phyloP scores from a whole-genome alignment of 2,329 filamentous ascomycete genomes.

The Chaetomium globosum region DNA sequence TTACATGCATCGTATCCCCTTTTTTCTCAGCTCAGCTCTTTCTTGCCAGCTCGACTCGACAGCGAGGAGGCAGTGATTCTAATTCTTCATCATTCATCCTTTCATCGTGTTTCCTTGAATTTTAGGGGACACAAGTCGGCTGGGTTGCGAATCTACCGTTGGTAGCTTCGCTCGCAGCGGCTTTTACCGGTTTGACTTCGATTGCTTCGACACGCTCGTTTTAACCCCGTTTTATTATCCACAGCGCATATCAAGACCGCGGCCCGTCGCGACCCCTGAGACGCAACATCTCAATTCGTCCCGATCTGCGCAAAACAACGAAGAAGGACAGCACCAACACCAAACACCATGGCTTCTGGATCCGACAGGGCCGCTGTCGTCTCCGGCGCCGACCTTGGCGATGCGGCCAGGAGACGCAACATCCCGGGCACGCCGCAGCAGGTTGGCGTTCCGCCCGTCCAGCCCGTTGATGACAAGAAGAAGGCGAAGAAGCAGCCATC shows the following conservation, averaged over 20 bases:
- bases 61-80: conserved; percentile 29
- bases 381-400: conserved; percentile 62
- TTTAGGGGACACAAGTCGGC: conserved; percentile 28
- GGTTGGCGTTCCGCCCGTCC: conserved; percentile 44
- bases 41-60: conserved; percentile 33
- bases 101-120: conserved; percentile 29
- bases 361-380: conserved; percentile 56
- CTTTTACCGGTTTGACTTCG: conserved; percentile 27
- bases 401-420: conserved; percentile 60
- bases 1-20: conserved; percentile 33
- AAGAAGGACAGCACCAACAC: neutral
- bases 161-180: conserved; percentile 27
- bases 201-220: conserved; percentile 35
- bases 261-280: conserved; percentile 24
- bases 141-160: conserved; percentile 28
- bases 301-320: conserved; percentile 1
- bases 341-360: conserved; percentile 48
- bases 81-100: conserved; percentile 22
- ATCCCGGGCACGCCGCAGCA: conserved; percentile 49
- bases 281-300: conserved; percentile 13
- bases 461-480: conserved; percentile 61
- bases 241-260: conserved; percentile 27
- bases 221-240: conserved; percentile 33
- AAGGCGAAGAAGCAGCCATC: conserved; percentile 62
- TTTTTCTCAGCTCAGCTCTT: conserved; percentile 36